Conservation (phyloP, 140 eudicot genomes). For the Cichorium intybus region DNA sequence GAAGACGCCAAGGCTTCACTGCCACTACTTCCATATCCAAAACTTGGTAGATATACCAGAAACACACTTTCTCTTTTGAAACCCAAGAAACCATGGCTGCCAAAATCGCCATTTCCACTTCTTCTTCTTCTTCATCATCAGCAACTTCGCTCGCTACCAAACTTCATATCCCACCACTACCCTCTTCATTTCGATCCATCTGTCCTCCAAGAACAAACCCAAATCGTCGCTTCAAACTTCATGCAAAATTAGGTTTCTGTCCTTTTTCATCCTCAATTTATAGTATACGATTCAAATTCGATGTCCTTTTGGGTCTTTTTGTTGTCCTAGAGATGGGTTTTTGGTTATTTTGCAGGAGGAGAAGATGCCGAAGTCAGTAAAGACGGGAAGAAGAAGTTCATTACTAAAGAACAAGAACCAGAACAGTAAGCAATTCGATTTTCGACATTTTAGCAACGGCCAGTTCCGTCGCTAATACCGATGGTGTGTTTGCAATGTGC, state of each 20-base stretch:
- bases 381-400: conserved; percentile 83
- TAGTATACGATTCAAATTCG: neutral
- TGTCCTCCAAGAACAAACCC: conserved; percentile 28
- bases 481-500: conserved; percentile 16
- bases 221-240: conserved; percentile 38
- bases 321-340: conserved; percentile 12
- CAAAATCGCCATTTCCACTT: conserved; percentile 34
- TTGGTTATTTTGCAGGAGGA: conserved; percentile 41
- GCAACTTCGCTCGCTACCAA: conserved; percentile 31
- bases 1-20: neutral
- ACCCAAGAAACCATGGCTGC: conserved; percentile 45
- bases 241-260: conserved; percentile 63
- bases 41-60: neutral
- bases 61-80: neutral
- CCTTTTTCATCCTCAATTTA: neutral
- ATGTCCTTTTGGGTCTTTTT: neutral
- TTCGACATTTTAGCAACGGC: neutral
- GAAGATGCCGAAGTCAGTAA: conserved; percentile 62
- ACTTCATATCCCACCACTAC: conserved; percentile 38
- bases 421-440: conserved; percentile 61
- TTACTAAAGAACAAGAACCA: conserved; percentile 94
- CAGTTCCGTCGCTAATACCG: too few species aligned
- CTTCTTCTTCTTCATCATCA: neutral
- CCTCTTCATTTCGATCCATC: conserved; percentile 33
- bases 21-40: conserved; percentile 27